These are phyloP conservation scores for Macrolepiota fuliginosa DNA, from an alignment of 768 basidiomycete species.

Conservation along the genomic window DNA sequence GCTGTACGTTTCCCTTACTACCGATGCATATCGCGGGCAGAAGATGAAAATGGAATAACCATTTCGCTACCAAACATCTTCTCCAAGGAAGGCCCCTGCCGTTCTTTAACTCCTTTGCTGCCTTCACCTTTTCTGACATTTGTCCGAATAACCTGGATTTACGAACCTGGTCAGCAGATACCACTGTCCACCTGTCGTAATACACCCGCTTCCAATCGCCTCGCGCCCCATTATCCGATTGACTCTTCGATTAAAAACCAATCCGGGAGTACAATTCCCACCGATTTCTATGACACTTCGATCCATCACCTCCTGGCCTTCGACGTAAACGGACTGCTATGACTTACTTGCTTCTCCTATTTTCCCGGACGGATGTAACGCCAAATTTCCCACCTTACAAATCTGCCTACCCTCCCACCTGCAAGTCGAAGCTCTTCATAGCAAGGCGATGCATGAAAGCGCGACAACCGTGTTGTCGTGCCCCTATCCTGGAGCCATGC, in stretches of 20 bases:
- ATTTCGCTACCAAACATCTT: not conserved
- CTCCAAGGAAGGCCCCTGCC: not conserved
- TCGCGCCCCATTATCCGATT: not conserved
- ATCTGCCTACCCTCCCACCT: not conserved
- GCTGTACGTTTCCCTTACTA: not conserved
- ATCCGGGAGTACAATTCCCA: not conserved
- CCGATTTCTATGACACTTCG: not conserved
- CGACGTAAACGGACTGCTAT: not conserved
- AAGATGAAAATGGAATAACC: not conserved
- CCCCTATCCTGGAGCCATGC: not conserved
- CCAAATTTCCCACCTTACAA: not conserved
- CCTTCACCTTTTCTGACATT: constrained; percentile 6
- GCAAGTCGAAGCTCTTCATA: not conserved
- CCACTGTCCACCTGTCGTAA: not conserved
- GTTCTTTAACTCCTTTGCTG: too few relatives aligned
- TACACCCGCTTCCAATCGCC: not conserved
- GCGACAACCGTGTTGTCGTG: not conserved
- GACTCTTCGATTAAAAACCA: not conserved
- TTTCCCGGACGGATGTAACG: constrained; percentile 10
- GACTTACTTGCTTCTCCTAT: constrained; percentile 7
- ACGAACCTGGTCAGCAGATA: not conserved
- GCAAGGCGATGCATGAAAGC: not conserved
- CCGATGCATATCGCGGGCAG: not conserved
- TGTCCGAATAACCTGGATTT: constrained; percentile 2
- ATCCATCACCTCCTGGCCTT: not conserved